phyloP scores from a whole-genome alignment of 225 moss, liverwort and hornwort genomes.

The Bryoerythrophyllum caledonicum region DNA sequence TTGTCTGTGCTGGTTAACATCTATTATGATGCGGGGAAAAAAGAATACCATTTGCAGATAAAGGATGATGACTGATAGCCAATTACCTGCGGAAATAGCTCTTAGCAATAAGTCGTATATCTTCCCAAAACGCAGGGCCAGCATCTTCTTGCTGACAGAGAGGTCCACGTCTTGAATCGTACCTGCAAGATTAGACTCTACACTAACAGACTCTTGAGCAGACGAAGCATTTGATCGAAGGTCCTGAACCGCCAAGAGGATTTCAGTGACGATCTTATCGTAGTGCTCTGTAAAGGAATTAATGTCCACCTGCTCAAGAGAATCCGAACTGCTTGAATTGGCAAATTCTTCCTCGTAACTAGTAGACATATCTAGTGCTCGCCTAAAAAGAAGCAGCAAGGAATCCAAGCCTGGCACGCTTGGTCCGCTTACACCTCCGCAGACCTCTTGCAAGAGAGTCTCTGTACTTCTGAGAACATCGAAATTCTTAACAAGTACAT shows the following conservation, averaged over 20 bases:
- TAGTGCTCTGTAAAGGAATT: conserved; percentile 41
- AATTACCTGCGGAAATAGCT: conserved; percentile 50
- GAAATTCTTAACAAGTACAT: conserved; percentile 58
- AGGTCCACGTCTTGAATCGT: conserved; percentile 64
- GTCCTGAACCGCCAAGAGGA: conserved; percentile 73
- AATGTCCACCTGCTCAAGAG: conserved; percentile 28
- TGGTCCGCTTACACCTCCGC: conserved; percentile 28
- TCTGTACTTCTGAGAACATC: conserved; percentile 38
- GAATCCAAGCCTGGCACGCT: conserved; percentile 54
- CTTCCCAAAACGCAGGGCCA: conserved; percentile 59
- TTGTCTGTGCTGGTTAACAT: conserved; percentile 14
- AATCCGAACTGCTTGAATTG: conserved; percentile 10
- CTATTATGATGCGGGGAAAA: not conserved
- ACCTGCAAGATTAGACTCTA: conserved; percentile 37
- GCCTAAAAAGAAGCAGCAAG: conserved; percentile 57
- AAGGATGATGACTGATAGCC: not conserved
- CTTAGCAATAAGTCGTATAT: conserved; percentile 51
- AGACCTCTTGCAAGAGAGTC: conserved; percentile 40
- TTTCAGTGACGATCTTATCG: conserved; percentile 61
- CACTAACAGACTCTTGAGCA: conserved; percentile 38
- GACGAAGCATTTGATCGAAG: conserved; percentile 33
- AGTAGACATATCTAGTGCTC: conserved; percentile 54
- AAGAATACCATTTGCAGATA: not conserved
- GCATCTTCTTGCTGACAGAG: conserved; percentile 60
- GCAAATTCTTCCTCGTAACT: conserved; percentile 48